Percentiles rank a stretch among this genome's conserved stretches.
Evolutionary conservation across 140 eudicot genomes (phyloP).

Genomic region (Cichorium intybus): DNA sequence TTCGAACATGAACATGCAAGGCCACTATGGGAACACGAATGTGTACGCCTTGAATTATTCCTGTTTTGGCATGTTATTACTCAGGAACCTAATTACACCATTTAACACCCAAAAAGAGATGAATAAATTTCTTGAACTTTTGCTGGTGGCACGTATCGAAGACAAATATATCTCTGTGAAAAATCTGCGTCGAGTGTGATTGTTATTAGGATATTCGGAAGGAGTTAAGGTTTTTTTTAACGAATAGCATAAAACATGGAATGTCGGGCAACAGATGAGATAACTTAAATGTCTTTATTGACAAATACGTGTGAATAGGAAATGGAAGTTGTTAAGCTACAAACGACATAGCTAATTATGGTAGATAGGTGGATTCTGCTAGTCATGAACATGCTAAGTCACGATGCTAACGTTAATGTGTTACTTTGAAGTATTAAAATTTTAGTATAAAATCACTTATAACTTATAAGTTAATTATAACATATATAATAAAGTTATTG

Average conservation of each 20-base stretch:
- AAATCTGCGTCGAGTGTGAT: not conserved
- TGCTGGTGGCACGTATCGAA: not conserved
- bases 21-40: not conserved
- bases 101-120: not conserved
- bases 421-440: not conserved
- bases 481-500: not conserved
- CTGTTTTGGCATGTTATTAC: not conserved
- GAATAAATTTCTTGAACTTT: not conserved
- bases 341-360: no score
- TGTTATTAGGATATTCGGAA: not conserved
- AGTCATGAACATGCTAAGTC: not conserved
- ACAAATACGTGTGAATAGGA: no score
- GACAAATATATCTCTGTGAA: not conserved
- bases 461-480: no score
- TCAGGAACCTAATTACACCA: not conserved
- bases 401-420: no score
- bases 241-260: not conserved
- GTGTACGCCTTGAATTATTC: conserved; percentile 8
- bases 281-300: no score
- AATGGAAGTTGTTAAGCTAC: no score
- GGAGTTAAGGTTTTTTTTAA: no score
- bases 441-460: not conserved
- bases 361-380: not conserved
- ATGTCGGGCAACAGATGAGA: no score
- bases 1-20: not conserved